A percentile compares a stretch with the other conserved stretches of the same genome.
These are phyloP conservation scores for Draba incana DNA, from an alignment of 345 rosid species.

Conservation along the genomic window DNA sequence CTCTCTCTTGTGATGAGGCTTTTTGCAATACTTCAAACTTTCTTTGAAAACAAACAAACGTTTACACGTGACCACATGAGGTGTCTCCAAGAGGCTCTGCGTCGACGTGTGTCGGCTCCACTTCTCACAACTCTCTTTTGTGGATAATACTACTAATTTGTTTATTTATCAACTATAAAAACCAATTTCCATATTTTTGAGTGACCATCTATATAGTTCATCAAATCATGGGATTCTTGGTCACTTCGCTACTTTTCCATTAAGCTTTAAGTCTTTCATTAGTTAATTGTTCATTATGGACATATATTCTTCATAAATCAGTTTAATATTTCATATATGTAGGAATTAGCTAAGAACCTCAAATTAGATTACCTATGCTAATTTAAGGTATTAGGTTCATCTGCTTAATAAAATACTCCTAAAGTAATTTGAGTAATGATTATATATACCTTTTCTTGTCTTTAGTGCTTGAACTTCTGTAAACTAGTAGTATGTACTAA, in stretches of 20 bases:
- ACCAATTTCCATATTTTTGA: too few species aligned
- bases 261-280: slow-evolving; percentile 12
- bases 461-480: neutral
- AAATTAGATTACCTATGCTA: neutral
- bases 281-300: too few species aligned
- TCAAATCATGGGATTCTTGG: slow-evolving; percentile 36
- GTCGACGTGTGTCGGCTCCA: slow-evolving; percentile 45
- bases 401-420: too few species aligned
- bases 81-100: slow-evolving; percentile 14
- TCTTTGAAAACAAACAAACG: slow-evolving; percentile 23
- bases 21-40: slow-evolving; percentile 28
- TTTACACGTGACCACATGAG: slow-evolving; percentile 47
- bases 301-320: too few species aligned
- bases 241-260: slow-evolving; percentile 13
- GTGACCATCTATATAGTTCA: neutral
- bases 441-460: neutral
- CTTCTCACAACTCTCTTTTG: slow-evolving; percentile 27
- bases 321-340: too few species aligned
- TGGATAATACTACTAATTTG: neutral
- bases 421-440: too few species aligned
- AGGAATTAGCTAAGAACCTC: too few species aligned
- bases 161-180: too few species aligned
- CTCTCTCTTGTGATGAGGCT: slow-evolving; percentile 26
- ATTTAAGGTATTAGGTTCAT: neutral
- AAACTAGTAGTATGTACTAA: neutral